Conservation (phyloP, 306 rosid species). For the Malus sylvestris region DNA sequence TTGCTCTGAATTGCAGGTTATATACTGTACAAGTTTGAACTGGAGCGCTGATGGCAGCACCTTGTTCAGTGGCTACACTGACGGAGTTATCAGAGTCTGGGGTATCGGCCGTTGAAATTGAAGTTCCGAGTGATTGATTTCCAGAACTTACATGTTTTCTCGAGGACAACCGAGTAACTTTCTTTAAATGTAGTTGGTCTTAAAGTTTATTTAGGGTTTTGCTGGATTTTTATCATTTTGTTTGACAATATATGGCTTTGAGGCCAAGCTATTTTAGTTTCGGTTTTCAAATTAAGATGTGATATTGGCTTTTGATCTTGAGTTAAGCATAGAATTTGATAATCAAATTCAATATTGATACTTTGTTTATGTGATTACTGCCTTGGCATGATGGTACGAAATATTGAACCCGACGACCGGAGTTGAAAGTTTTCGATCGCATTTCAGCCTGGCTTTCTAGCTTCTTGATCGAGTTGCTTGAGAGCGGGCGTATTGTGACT, state of each 20-base stretch:
- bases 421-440: no score
- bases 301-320: not conserved
- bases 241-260: constrained; percentile 35
- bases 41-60: constrained; percentile 99
- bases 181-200: constrained; percentile 24
- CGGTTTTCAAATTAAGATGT: constrained; percentile 16
- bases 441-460: not conserved
- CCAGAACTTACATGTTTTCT: constrained; percentile 17
- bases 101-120: constrained; percentile 66
- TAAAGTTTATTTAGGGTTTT: constrained; percentile 25
- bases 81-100: constrained; percentile 95
- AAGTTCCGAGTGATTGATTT: constrained; percentile 3
- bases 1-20: constrained; percentile 36
- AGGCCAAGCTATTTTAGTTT: constrained; percentile 34
- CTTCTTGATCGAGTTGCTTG: not conserved
- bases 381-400: no score
- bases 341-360: not conserved
- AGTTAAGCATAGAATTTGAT: not conserved
- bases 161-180: constrained; percentile 32
- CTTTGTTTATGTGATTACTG: not conserved
- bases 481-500: no score
- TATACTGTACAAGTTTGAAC: constrained; percentile 83
- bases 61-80: constrained; percentile 89
- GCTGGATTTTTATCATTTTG: constrained; percentile 28
- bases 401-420: no score